Evolutionary conservation across 1,139 yeast species (phyloP), one percentile per base, ranked within the genome.

Genomic region (Insectozyma bohioensis): DNA sequence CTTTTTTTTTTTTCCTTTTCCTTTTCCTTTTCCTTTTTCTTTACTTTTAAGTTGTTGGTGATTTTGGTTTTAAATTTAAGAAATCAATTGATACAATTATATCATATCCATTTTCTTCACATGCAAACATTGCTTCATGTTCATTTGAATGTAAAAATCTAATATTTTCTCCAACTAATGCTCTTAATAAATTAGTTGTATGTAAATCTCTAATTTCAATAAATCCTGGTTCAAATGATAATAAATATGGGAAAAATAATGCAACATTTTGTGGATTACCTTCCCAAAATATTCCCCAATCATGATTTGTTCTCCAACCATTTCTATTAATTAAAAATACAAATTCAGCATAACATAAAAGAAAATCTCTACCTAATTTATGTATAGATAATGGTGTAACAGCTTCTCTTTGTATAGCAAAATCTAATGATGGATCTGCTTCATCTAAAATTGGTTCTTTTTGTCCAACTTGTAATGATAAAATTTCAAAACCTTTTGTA

Each of bases 221-320:
- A 51, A 92, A 88, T 39, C 80, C 84, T 16, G 83, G 77, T 53
- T 92, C 97, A 63, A 92, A 92, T 12, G 96, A 92, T 41, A 92
- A 67, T 38, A 92, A 67, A 55, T 88, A 92, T 4, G 98, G 98
- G 61, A 90, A 92, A 72, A 94, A 87, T 31, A 92, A 70, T 8
- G 97, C 95, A 57, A 92, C 87, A 42, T 83, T 82, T 51, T 85
- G 95, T 4, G 98, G 97, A 33, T 80, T 76, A 26, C 97, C 97
- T 61, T 92, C 97, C 98, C 98, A 92, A 54, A 85, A 83, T 35
- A 92, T 83, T 47, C 90, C 83, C 94, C 96, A 90, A 33, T 87
- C 92, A 31, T 92, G 90, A 44, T 92, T 79, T 16, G 95, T 83
- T 51, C 97, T 75, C 98, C 98, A 92, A 20, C 98, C 98, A 56